Conservation (phyloP, 257 asterid species). For the Ligustrum vulgare region DNA sequence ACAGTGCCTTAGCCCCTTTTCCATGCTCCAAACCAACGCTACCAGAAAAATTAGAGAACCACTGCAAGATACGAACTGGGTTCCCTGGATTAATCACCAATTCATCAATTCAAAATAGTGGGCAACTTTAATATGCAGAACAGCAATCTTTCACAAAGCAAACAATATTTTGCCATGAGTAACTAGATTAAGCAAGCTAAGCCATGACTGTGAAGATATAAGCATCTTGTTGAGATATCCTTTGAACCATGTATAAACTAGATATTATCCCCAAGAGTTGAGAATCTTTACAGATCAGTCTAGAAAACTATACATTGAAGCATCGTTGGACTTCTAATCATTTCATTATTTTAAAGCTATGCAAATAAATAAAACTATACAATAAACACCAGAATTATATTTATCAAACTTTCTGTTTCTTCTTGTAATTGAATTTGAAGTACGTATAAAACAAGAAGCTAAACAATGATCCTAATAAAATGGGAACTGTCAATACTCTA, state of each 20-base stretch:
- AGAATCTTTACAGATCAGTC: neutral
- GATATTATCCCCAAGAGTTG: slow-evolving; percentile 1
- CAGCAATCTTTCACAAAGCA: neutral
- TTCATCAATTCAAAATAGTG: neutral
- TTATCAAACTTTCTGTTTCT: neutral
- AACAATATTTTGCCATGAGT: neutral
- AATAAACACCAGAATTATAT: neutral
- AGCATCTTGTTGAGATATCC: neutral
- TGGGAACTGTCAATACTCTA: neutral
- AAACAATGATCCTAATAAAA: neutral
- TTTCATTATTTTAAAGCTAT: slow-evolving; percentile 9
- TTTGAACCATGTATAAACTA: slow-evolving; percentile 11
- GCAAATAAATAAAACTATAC: neutral
- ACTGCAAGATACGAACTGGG: slow-evolving; percentile 62
- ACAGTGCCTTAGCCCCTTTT: slow-evolving; percentile 89
- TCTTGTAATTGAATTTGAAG: neutral
- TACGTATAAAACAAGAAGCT: neutral
- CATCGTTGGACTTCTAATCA: neutral
- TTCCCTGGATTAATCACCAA: slow-evolving; percentile 57
- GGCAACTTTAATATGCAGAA: slow-evolving; percentile 4
- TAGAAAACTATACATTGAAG: neutral
- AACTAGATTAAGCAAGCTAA: neutral
- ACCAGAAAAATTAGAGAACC: slow-evolving; percentile 85
- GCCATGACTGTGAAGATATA: neutral
- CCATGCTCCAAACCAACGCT: slow-evolving; percentile 59